Conservation (phyloP, 2,329 filamentous ascomycete species). For the Ceratocystiopsis minuta region DNA sequence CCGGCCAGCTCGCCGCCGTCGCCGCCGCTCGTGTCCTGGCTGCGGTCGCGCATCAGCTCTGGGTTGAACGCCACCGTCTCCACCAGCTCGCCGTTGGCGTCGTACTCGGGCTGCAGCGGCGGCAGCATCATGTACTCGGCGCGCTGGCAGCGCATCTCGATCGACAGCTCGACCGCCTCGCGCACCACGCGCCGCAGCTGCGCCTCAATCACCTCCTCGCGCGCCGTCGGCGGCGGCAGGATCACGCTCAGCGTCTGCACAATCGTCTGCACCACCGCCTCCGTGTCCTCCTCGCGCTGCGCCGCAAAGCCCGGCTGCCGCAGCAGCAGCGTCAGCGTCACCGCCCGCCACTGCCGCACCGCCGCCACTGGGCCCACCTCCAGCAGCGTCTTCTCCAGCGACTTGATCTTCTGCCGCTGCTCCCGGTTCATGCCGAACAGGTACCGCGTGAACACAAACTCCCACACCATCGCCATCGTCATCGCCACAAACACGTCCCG, state of each 20-base stretch:
- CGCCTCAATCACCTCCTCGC: constrained; percentile 63
- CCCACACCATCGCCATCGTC: constrained; percentile 98
- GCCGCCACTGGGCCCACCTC: constrained; percentile 77
- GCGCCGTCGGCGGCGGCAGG: constrained; percentile 67
- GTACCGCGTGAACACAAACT: constrained; percentile 94
- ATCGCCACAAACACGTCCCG: constrained; percentile 97
- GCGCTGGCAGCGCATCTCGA: constrained; percentile 94
- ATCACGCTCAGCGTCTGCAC: constrained; percentile 69
- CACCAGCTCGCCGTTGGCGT: constrained; percentile 75
- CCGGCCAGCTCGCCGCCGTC: constrained; percentile 33
- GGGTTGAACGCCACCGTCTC: constrained; percentile 86
- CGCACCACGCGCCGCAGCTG: constrained; percentile 77
- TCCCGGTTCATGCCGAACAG: constrained; percentile 97
- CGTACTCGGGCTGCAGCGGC: constrained; percentile 84
- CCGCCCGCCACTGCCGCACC: constrained; percentile 94
- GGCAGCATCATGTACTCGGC: constrained; percentile 98
- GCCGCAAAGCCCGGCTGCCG: constrained; percentile 61
- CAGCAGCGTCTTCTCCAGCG: constrained; percentile 74
- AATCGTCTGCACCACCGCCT: constrained; percentile 86
- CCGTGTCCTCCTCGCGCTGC: constrained; percentile 76
- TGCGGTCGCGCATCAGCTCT: constrained; percentile 84
- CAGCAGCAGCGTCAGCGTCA: constrained; percentile 76
- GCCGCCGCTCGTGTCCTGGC: constrained; percentile 30
- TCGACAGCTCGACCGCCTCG: constrained; percentile 73
- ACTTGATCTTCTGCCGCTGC: constrained; percentile 92